Base-by-base conservation (phyloP, 2,329 filamentous ascomycete genomes). In the Dendrostoma leiphaemia region DNA sequence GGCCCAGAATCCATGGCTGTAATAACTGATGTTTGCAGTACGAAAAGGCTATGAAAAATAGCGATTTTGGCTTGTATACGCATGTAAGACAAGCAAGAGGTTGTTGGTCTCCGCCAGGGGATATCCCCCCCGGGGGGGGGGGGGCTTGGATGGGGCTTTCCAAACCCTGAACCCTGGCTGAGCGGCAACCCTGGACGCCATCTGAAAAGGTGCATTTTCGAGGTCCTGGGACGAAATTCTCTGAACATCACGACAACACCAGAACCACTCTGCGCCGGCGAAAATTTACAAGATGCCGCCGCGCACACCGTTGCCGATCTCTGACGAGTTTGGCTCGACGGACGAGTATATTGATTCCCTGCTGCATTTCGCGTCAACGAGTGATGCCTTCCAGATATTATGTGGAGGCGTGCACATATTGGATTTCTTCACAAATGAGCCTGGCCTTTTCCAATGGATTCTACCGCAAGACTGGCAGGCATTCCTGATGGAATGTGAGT, bases 341-440 rank as follows among this genome's bases (percentile, higher is more conserved):
- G 89, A 96, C 45, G 81, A 85, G 50, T 99, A 96, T 69, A 81
- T 96, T 46, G 78, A 89, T 24, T 85, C 85, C 17, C 81, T 97
- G 12, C 78, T 97, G 24, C 68, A 83, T 19, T 96, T 97, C 64
- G 82, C 86, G 1, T 85, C 85, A 6, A 85, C 84, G 2, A 89
- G 88, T 43, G 82, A 86, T 51, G 77, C 91, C 1, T 91, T 97
- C 62, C 88, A 90, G 61, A 90, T 90, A 24, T 79, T 99, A n/a
- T 96, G 91, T 67, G 94, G 94, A 51, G 92, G 93, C n/a, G 90
- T 97, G 1, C 94, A 99, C 67, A 92, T 99, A 59, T 80, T 97
- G 53, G 94, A 99, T 69, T 97, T 99, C 72, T 91, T 97, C 73
- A 97, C 91, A 2, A 83, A 84, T 38, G 83, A 91, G 45, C 90